Conservation (phyloP, 192 early-diverging fungal species). For the Coemansia sp. region DNA sequence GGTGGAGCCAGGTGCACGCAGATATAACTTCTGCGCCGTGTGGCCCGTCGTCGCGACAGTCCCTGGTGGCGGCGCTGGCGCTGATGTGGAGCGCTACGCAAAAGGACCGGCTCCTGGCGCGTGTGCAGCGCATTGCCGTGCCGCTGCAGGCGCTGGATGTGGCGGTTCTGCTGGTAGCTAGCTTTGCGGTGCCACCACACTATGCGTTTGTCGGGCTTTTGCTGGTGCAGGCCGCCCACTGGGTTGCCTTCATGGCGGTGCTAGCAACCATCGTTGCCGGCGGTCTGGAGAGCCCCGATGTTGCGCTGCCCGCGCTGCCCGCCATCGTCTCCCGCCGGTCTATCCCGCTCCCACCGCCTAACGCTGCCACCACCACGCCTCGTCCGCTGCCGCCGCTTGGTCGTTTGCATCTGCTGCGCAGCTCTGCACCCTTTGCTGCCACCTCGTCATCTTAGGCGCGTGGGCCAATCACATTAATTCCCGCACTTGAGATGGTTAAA, state of each 20-base stretch:
- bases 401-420: constrained; percentile 30
- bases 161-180: constrained; percentile 8
- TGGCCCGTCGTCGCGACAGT: neutral
- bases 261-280: constrained; percentile 15
- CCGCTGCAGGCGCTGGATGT: constrained; percentile 37
- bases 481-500: neutral
- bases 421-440: constrained; percentile 32
- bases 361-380: neutral
- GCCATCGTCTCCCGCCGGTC: constrained; percentile 31
- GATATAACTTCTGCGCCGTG: neutral
- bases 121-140: constrained; percentile 6
- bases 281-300: constrained; percentile 23
- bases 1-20: constrained; percentile 9
- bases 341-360: constrained; percentile 38
- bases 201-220: constrained; percentile 37
- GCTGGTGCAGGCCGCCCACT: constrained; percentile 42
- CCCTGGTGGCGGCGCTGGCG: constrained; percentile 9
- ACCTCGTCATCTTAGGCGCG: neutral
- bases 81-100: constrained; percentile 43
- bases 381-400: constrained; percentile 20
- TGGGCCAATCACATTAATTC: neutral
- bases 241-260: constrained; percentile 32
- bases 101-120: constrained; percentile 36
- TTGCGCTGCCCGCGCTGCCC: constrained; percentile 36
- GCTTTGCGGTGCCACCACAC: constrained; percentile 42